Conservation (phyloP, 169 alveolate species). For the Plasmodium billcollinsi region DNA sequence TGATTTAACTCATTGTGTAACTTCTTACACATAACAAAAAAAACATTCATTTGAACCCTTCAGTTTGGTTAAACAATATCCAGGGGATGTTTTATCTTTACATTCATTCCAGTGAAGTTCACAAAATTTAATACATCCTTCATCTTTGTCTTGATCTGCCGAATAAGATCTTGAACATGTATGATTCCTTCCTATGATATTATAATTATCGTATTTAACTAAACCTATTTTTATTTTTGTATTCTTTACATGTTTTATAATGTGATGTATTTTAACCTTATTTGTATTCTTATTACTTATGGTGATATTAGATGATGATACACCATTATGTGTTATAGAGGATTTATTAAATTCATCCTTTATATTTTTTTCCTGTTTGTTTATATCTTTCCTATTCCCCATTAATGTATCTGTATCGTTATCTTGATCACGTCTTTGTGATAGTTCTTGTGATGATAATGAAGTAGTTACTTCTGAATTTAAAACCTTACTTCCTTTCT, state of each 20-base stretch:
- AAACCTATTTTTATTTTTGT: not conserved
- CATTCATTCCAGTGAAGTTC: conserved; percentile 19
- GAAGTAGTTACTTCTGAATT: too few relatives aligned
- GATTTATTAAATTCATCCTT: too few relatives aligned
- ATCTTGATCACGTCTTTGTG: too few relatives aligned
- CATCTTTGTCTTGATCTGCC: not conserved
- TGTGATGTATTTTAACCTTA: conserved; percentile 2
- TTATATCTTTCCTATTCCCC: too few relatives aligned
- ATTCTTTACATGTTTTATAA: conserved; percentile 29
- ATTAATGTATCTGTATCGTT: too few relatives aligned
- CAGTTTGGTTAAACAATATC: conserved; percentile 41
- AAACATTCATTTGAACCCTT: conserved; percentile 9
- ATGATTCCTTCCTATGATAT: conserved; percentile 10
- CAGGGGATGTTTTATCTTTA: conserved; percentile 26
- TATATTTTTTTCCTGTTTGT: too few relatives aligned
- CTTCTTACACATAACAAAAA: conserved; percentile 28
- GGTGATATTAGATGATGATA: not conserved
- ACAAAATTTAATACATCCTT: conserved; percentile 35
- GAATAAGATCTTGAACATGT: conserved; percentile 46
- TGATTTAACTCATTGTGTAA: not conserved
- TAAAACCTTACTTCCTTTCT: too few relatives aligned
- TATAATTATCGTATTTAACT: conserved; percentile 13
- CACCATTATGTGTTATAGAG: not conserved
- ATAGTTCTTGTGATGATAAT: too few relatives aligned
- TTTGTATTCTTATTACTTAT: not conserved